Evolutionary conservation across 2,329 filamentous ascomycete species (phyloP).

Genomic region (Aspergillus oerlinghausenensis): DNA sequence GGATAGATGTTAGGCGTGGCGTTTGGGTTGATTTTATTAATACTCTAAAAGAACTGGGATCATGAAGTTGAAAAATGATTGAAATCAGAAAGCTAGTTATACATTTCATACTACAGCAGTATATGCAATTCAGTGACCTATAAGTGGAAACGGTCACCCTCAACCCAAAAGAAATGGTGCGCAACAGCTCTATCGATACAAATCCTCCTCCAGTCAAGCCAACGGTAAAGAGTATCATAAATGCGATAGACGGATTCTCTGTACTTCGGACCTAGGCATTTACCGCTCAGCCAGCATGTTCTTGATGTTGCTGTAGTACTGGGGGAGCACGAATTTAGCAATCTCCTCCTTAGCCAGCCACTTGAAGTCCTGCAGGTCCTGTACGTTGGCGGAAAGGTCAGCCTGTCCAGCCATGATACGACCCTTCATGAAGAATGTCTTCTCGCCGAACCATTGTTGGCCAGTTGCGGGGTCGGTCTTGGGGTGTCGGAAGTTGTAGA

Average conservation of each 20-base stretch:
- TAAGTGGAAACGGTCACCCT: slow-evolving; percentile 5
- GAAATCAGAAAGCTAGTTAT: slow-evolving; percentile 32
- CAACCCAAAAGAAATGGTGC: background rate
- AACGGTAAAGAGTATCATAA: background rate
- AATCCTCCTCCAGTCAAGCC: background rate
- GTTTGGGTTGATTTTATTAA: slow-evolving; percentile 1
- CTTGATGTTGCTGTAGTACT: slow-evolving; percentile 70
- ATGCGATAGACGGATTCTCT: background rate
- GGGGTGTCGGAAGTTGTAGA: slow-evolving; percentile 52
- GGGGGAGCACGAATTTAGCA: slow-evolving; percentile 56
- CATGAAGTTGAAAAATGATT: slow-evolving; percentile 4
- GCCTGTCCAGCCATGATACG: slow-evolving; percentile 97
- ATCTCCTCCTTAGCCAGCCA: slow-evolving; percentile 93
- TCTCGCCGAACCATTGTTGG: slow-evolving; percentile 58
- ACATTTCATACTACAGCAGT: slow-evolving; percentile 33
- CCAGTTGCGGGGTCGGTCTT: slow-evolving; percentile 38
- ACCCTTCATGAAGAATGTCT: slow-evolving; percentile 93
- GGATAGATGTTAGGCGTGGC: slow-evolving; percentile 8
- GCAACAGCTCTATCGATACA: slow-evolving; percentile 13
- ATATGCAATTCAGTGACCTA: slow-evolving; percentile 31
- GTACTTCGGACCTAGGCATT: slow-evolving; percentile 4
- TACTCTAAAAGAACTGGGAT: background rate
- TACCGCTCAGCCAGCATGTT: slow-evolving; percentile 82
- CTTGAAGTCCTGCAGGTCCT: slow-evolving; percentile 76
- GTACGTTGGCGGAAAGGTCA: slow-evolving; percentile 65